Evolutionary conservation across 2,329 filamentous ascomycete species (phyloP), one percentile per base, ranked within the genome.

Genomic region (Neofusicoccum sp.): DNA sequence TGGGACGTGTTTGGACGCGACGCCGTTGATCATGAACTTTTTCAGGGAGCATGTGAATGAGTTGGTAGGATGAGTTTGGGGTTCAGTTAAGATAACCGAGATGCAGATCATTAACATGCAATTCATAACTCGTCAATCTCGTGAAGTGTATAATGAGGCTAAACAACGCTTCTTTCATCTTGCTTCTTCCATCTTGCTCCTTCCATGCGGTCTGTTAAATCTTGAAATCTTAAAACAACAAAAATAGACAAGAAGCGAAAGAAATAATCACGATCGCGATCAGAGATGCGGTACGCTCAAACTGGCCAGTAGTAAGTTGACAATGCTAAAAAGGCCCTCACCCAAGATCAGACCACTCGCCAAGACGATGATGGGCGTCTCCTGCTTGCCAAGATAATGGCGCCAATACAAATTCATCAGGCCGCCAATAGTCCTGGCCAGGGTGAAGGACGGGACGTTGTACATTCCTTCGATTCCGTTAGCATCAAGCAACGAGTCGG

Each of bases 361-460:
- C 40, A 98, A 78, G n/a, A 98, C 88, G 66, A 98, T 92, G 58
- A 98, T 84, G 0, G 87, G 88, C 4, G 93, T 93, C 68, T 88
- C 89, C 68, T 80, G 78, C 73, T 71, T 75, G 71, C 73, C 76
- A 70, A 72, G 78, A 66, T 79, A 80, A 6, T 75, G 78, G 58
- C 79, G 81, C 92, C 92, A 97, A 76, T 89, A 95, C 82, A 89
- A 92, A 64, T 86, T 87, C 58, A 88, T 76, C 44, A 87, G 64
- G 0, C 95, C 95, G 2, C 95, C 95, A 8, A 91, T 85, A 0
- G 91, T 90, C 63, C 95, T 82, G 0, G 95, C 93, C 38, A 99
- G 79, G 0, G 95, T 99, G 71, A 99, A 99, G 0, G 91, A 96
- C 0, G 95, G 95, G 0, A 93, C 91, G 69, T 98, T 99, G 77